These are phyloP conservation scores for Trypanosoma vivax DNA, from an alignment of 208 protist genomes.

Conservation along the genomic window DNA sequence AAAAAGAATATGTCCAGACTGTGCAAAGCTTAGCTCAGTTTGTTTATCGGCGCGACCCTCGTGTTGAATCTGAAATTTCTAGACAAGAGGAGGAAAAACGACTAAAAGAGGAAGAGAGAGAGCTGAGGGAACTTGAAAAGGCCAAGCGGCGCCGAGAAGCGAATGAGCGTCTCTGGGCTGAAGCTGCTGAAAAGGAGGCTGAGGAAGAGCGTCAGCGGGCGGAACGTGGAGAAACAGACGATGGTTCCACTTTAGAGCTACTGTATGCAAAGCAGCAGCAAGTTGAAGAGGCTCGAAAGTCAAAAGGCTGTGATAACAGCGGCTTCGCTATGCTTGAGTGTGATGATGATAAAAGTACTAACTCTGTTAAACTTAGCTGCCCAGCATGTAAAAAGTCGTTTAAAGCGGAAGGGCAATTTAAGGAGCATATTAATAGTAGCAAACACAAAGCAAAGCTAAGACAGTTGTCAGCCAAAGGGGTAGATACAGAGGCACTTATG, in stretches of 20 bases:
- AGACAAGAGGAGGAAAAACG: slow-evolving; percentile 55
- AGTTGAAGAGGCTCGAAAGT: slow-evolving; percentile 51
- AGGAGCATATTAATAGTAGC: slow-evolving; percentile 80
- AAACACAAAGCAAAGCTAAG: slow-evolving; percentile 88
- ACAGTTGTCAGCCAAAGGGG: slow-evolving; percentile 74
- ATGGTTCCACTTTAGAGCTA: slow-evolving; percentile 71
- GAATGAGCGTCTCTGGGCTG: slow-evolving; percentile 72
- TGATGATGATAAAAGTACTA: slow-evolving; percentile 23
- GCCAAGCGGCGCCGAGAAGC: slow-evolving; percentile 55
- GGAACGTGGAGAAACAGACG: slow-evolving; percentile 66
- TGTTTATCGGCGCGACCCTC: slow-evolving; percentile 81
- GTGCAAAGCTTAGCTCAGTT: slow-evolving; percentile 71
- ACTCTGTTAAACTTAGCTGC: slow-evolving; percentile 41
- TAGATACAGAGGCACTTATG: slow-evolving; percentile 68
- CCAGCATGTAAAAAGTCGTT: slow-evolving; percentile 86
- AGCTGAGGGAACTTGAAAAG: slow-evolving; percentile 47
- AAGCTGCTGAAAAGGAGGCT: slow-evolving; percentile 78
- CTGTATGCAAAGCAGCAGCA: slow-evolving; percentile 81
- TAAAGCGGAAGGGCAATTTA: slow-evolving; percentile 75
- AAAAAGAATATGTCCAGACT: slow-evolving; percentile 82
- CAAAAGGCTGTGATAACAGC: slow-evolving; percentile 28
- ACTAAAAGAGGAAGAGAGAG: slow-evolving; percentile 45
- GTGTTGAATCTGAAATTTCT: slow-evolving; percentile 59
- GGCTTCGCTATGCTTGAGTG: slow-evolving; percentile 74
- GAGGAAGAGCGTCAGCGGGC: slow-evolving; percentile 58